Conservation (phyloP, 1,284 basidiomycete species). For the Vanrija pseudolonga region DNA sequence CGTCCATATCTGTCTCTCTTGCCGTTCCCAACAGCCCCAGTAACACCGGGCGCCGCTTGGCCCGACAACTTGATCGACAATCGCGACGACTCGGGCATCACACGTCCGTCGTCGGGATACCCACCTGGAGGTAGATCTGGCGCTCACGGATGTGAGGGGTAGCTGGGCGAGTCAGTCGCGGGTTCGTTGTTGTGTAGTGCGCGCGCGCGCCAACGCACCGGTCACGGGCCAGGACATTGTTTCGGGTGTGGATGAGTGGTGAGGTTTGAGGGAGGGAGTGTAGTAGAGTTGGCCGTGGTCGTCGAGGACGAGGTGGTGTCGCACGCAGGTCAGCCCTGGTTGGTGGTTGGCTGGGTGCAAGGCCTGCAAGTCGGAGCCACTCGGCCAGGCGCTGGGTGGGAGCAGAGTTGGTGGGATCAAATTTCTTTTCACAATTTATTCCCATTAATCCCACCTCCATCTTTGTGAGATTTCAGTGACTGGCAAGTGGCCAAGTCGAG, state of each 20-base stretch:
- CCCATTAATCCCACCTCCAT: constrained; percentile 9
- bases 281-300: background rate
- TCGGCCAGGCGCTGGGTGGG: background rate
- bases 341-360: background rate
- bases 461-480: background rate
- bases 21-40: no score
- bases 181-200: no score
- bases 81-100: background rate
- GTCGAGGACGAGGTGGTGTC: background rate
- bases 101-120: constrained; percentile 13
- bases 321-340: background rate
- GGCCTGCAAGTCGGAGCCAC: background rate
- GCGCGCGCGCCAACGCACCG: constrained; percentile 21
- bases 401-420: no score
- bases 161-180: constrained; percentile 21
- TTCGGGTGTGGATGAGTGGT: constrained; percentile 16
- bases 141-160: constrained; percentile 36
- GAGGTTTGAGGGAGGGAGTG: constrained; percentile 2
- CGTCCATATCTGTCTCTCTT: background rate
- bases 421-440: background rate
- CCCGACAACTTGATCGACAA: no score
- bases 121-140: constrained; percentile 45
- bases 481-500: background rate
- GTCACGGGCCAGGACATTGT: constrained; percentile 36
- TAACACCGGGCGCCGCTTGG: no score